Evolutionary conservation across 768 basidiomycete species (phyloP).

Genomic region (Suillus ampliporus): DNA sequence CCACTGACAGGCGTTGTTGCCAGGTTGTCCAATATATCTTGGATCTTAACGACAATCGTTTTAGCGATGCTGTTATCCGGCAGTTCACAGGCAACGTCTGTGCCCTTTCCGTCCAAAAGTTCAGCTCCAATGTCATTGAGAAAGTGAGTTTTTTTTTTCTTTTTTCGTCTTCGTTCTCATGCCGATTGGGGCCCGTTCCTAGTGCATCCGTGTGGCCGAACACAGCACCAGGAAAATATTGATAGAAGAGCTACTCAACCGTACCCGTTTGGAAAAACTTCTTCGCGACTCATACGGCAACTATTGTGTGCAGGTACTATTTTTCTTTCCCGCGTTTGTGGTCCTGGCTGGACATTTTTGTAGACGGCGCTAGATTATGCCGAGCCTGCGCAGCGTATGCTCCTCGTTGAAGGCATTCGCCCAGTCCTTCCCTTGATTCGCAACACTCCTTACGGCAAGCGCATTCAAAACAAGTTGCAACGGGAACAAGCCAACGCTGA

Average conservation of each 20-base stretch:
- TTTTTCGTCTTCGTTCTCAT: conserved; percentile 8
- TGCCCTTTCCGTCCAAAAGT: conserved; percentile 97
- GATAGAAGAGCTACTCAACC: conserved; percentile 94
- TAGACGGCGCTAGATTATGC: conserved; percentile 98
- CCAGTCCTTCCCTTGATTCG: conserved; percentile 98
- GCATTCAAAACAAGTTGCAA: conserved; percentile 98
- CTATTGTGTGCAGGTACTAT: conserved; percentile 85
- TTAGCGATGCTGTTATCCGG: conserved; percentile 96
- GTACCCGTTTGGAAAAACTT: conserved; percentile 92
- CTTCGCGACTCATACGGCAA: conserved; percentile 96
- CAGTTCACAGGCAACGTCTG: conserved; percentile 98
- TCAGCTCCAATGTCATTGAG: conserved; percentile 98
- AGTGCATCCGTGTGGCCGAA: conserved; percentile 94
- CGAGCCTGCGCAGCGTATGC: conserved; percentile 88
- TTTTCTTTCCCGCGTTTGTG: conserved; percentile 9
- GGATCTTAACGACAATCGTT: conserved; percentile 97
- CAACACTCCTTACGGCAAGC: conserved; percentile 99
- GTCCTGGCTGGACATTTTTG: conserved; percentile 26
- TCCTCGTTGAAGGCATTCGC: conserved; percentile 96
- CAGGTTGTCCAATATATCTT: conserved; percentile 98
- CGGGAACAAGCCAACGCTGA: conserved; percentile 86
- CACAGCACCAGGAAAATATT: conserved; percentile 92
- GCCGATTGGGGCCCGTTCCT: background rate
- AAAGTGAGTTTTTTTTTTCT: conserved; percentile 57
- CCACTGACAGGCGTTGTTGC: conserved; percentile 14